phyloP scores from a whole-genome alignment of 768 basidiomycete genomes.

The Tulasnella sp. region DNA sequence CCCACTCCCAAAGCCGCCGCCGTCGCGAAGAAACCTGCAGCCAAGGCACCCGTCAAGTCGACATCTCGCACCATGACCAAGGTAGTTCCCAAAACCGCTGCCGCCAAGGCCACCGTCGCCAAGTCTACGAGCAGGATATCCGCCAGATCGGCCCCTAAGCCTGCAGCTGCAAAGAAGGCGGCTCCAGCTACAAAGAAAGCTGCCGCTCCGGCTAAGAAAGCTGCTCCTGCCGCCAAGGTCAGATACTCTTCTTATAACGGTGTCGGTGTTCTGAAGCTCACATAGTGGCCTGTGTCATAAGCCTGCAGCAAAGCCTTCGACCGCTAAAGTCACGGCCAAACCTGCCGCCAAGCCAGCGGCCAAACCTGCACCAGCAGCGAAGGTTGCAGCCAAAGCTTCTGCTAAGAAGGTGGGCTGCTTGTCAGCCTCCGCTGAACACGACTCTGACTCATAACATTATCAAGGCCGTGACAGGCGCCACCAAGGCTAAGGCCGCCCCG shows the following conservation, averaged over 20 bases:
- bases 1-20: constrained; percentile 6
- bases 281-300: not conserved
- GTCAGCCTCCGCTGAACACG: too few species aligned
- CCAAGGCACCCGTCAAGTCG: constrained; percentile 23
- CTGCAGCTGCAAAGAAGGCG: not conserved
- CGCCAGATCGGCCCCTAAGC: constrained; percentile 1
- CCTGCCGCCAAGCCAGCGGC: constrained; percentile 2
- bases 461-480: constrained; percentile 5
- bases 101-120: constrained; percentile 2
- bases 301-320: constrained; percentile 4
- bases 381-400: constrained; percentile 4
- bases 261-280: not conserved
- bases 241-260: not conserved
- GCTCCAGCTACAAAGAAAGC: not conserved
- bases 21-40: constrained; percentile 22
- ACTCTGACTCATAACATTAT: not conserved
- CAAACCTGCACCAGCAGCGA: constrained; percentile 8
- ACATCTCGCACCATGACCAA: not conserved
- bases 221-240: constrained; percentile 1
- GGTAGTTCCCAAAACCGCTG: constrained; percentile 12
- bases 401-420: constrained; percentile 11
- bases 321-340: constrained; percentile 6
- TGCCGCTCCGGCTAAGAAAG: constrained; percentile 12
- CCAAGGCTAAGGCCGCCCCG: constrained; percentile 11
- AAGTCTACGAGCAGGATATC: constrained; percentile 4